Conservation (phyloP, 208 protist species). For the Tetramitus jugosus region DNA sequence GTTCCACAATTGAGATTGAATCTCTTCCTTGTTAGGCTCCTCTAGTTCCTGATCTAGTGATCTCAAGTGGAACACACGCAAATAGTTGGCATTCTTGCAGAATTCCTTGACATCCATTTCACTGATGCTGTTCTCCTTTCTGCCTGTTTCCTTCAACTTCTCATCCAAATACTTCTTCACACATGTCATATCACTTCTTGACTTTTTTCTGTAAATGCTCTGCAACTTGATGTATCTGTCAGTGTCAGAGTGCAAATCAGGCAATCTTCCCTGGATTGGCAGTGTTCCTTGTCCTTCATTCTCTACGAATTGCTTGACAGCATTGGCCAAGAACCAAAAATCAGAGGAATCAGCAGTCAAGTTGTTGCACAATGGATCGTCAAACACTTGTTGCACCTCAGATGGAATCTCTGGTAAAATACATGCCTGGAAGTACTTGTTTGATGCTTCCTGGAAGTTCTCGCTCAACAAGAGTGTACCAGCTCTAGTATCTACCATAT, state of each 20-base stretch:
- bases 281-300: constrained; percentile 19
- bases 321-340: constrained; percentile 3
- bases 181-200: background rate
- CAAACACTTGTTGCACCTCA: background rate
- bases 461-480: background rate
- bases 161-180: background rate
- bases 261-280: background rate
- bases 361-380: background rate
- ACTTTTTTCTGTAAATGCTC: background rate
- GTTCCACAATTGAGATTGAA: background rate
- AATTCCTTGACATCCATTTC: constrained; percentile 21
- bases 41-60: constrained; percentile 31
- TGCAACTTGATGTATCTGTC: background rate
- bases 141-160: background rate
- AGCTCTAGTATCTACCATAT: background rate
- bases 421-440: background rate
- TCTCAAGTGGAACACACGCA: constrained; percentile 28
- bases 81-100: constrained; percentile 36
- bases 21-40: background rate
- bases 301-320: background rate
- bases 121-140: background rate
- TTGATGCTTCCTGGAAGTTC: background rate
- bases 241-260: constrained; percentile 1
- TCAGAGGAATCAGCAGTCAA: background rate
- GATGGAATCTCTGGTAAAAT: background rate